phyloP scores from a whole-genome alignment of 106 monocot genomes.

The Allium cepa region DNA sequence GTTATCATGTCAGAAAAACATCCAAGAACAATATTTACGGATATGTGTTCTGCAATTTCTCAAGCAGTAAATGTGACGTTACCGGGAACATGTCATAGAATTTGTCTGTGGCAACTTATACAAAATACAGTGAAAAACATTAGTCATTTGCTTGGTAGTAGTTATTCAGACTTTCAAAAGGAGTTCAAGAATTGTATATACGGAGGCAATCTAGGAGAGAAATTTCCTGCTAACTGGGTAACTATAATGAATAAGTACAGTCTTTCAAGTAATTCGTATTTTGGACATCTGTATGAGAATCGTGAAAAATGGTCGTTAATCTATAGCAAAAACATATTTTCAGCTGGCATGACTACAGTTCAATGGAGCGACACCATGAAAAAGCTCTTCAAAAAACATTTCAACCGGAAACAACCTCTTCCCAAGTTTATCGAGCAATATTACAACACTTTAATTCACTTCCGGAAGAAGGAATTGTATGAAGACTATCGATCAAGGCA shows the following conservation, averaged over 20 bases:
- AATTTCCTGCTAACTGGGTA: constrained; percentile 28
- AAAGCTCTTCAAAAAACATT: constrained; percentile 29
- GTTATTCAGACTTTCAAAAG: constrained; percentile 23
- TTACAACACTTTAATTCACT: constrained; percentile 17
- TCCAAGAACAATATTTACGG: constrained; percentile 46
- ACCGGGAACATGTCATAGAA: constrained; percentile 21
- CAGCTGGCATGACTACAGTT: constrained; percentile 20
- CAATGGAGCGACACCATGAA: constrained; percentile 35
- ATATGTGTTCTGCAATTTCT: constrained; percentile 21
- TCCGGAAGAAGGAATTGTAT: constrained; percentile 30
- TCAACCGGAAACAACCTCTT: constrained; percentile 31
- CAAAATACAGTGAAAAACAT: constrained; percentile 32
- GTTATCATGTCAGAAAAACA: constrained; percentile 38
- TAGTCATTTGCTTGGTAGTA: constrained; percentile 12
- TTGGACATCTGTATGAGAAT: constrained; percentile 21
- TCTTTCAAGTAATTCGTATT: constrained; percentile 30
- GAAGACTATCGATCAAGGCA: constrained; percentile 42
- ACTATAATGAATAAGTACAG: constrained; percentile 29
- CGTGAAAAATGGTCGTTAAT: constrained; percentile 39
- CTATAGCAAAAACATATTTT: constrained; percentile 28
- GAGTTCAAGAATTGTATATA: constrained; percentile 44
- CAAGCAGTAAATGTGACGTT: constrained; percentile 21
- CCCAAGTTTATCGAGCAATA: constrained; percentile 34
- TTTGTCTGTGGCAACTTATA: constrained; percentile 52
- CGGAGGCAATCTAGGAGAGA: constrained; percentile 23